These are phyloP conservation scores for Meyerozyma sp. DNA, from an alignment of 1,139 yeast genomes.

Conservation along the genomic window DNA sequence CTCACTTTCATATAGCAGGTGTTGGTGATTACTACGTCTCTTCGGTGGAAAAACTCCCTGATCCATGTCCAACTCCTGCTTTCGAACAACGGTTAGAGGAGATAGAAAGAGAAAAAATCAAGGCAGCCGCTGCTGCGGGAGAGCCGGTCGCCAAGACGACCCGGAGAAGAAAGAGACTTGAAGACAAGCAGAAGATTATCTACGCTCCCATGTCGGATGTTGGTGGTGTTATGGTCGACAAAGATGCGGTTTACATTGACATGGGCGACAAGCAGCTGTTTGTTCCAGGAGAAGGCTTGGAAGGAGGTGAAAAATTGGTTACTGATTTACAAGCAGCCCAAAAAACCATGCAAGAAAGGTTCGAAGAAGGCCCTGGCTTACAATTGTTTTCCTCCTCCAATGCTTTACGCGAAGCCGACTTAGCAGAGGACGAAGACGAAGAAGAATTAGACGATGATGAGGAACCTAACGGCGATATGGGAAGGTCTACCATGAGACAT, in stretches of 20 bases:
- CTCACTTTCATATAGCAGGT: constrained; percentile 91
- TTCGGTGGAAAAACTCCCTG: constrained; percentile 84
- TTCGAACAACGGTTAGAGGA: constrained; percentile 84
- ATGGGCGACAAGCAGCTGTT: constrained; percentile 63
- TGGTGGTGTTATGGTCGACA: constrained; percentile 94
- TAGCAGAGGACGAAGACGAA: constrained; percentile 27
- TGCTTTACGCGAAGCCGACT: constrained; percentile 38
- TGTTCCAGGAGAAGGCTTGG: constrained; percentile 60
- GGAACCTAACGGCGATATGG: constrained; percentile 33
- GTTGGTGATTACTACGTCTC: constrained; percentile 82
- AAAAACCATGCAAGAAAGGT: constrained; percentile 57
- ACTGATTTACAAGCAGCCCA: constrained; percentile 72
- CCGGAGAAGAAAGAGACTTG: constrained; percentile 82
- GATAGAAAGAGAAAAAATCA: constrained; percentile 62
- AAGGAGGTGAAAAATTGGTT: constrained; percentile 79
- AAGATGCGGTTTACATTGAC: constrained; percentile 95
- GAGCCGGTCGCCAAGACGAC: constrained; percentile 47
- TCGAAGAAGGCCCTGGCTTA: constrained; percentile 62
- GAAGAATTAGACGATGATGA: constrained; percentile 23
- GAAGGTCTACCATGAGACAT: constrained; percentile 55
- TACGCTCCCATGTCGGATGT: constrained; percentile 99
- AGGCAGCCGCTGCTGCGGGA: constrained; percentile 58
- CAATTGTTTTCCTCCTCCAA: constrained; percentile 63
- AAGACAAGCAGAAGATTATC: constrained; percentile 87
- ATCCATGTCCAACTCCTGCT: constrained; percentile 98